A percentile compares a stretch with the other conserved stretches of the same genome.
Conservation (phyloP, 1,139 yeast genomes). For the Spathaspora sp. region DNA sequence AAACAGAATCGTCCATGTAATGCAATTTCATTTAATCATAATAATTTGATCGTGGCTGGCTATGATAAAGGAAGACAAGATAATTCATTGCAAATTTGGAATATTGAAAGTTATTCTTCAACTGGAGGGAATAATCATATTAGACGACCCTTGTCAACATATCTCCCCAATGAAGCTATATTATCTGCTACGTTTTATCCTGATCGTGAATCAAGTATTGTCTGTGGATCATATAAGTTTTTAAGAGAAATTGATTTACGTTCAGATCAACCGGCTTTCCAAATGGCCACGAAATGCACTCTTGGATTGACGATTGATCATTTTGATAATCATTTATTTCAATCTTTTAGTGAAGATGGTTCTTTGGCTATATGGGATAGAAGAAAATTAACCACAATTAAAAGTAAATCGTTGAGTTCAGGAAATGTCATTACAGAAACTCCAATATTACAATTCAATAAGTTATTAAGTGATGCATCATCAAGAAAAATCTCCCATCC, state of each 20-base stretch:
- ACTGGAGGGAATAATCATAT: conserved; percentile 42
- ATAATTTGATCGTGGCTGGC: conserved; percentile 73
- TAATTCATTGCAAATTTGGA: conserved; percentile 78
- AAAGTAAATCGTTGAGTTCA: conserved; percentile 13
- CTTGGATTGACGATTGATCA: conserved; percentile 71
- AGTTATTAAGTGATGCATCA: conserved; percentile 63
- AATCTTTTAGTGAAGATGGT: conserved; percentile 82
- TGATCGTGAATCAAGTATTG: conserved; percentile 51
- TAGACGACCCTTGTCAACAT: conserved; percentile 57
- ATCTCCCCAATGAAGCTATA: conserved; percentile 73
- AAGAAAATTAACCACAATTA: conserved; percentile 48
- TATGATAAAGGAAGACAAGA: conserved; percentile 81
- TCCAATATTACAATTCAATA: conserved; percentile 67
- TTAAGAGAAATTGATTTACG: conserved; percentile 78
- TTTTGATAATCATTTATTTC: conserved; percentile 59
- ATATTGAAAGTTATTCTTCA: conserved; percentile 58
- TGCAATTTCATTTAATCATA: conserved; percentile 64
- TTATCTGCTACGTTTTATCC: conserved; percentile 68
- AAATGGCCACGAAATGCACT: conserved; percentile 74
- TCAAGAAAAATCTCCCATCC: conserved; percentile 61
- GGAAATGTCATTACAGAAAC: conserved; percentile 40
- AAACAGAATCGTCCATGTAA: conserved; percentile 77
- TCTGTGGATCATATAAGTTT: conserved; percentile 78
- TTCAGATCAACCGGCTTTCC: conserved; percentile 66
- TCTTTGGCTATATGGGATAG: conserved; percentile 87